phyloP scores from a whole-genome alignment of 345 rosid genomes.

The Punica granatum region DNA sequence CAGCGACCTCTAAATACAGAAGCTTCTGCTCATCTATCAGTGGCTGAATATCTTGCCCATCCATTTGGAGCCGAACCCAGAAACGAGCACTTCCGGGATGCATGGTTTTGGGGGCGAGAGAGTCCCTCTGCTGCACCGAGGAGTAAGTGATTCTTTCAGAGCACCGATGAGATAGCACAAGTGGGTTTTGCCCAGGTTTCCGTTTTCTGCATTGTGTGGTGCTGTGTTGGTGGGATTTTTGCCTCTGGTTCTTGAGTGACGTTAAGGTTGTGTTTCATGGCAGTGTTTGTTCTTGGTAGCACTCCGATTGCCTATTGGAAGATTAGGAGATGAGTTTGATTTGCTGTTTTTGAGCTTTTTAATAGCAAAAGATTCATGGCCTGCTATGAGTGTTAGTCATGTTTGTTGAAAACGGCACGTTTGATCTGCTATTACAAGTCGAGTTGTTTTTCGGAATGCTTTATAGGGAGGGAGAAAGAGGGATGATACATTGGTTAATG shows the following conservation, averaged over 20 bases:
- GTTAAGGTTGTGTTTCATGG: background rate
- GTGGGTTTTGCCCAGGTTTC: background rate
- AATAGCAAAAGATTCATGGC: too few species aligned
- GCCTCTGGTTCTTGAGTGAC: background rate
- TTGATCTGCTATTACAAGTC: background rate
- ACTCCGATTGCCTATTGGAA: background rate
- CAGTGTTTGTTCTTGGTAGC: background rate
- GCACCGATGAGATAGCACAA: background rate
- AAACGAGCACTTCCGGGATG: background rate
- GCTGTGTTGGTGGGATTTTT: background rate
- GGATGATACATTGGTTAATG: constrained; percentile 14
- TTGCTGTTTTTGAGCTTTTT: too few species aligned
- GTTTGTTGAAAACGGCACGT: background rate
- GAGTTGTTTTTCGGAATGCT: background rate
- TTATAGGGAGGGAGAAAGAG: constrained; percentile 26
- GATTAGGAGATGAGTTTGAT: background rate
- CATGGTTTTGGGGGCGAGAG: constrained; percentile 19
- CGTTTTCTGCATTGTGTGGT: background rate
- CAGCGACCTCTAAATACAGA: background rate
- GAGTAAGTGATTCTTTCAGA: constrained; percentile 15
- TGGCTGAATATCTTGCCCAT: too few species aligned
- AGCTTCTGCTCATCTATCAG: too few species aligned
- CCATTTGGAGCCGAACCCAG: background rate
- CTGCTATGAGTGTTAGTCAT: too few species aligned
- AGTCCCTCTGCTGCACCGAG: constrained; percentile 26